phyloP scores from a whole-genome alignment of 2,329 filamentous ascomycete genomes.

The Calonectria pseudoturangicola region DNA sequence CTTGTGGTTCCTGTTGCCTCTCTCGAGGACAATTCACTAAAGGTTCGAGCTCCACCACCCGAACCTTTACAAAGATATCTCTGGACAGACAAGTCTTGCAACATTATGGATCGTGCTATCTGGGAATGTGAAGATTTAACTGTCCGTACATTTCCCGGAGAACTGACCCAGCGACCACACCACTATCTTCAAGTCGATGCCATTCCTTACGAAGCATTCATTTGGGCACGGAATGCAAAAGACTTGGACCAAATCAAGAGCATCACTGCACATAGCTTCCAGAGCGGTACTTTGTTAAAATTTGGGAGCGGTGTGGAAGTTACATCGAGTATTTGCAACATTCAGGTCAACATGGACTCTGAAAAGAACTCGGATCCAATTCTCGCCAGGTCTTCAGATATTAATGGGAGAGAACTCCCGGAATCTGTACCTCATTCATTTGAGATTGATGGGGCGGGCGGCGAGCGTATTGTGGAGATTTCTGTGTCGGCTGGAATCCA shows the following conservation, averaged over 20 bases:
- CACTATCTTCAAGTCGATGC: not conserved
- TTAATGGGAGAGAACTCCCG: not conserved
- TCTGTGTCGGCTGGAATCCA: not conserved
- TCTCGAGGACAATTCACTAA: not conserved
- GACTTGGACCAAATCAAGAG: not conserved
- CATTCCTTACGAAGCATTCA: slow-evolving; percentile 15
- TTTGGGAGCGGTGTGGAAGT: not conserved
- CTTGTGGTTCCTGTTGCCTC: not conserved
- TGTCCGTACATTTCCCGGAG: not conserved
- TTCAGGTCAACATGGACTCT: not conserved
- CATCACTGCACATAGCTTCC: not conserved
- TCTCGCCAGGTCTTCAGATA: not conserved
- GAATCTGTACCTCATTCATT: not conserved
- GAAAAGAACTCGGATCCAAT: not conserved
- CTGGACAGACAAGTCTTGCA: slow-evolving; percentile 8
- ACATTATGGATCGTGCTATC: not conserved
- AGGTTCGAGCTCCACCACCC: not conserved
- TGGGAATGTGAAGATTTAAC: slow-evolving; percentile 4
- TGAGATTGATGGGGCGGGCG: slow-evolving; percentile 3
- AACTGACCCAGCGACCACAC: not conserved
- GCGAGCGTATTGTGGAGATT: slow-evolving; percentile 1
- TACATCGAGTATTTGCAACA: slow-evolving; percentile 7
- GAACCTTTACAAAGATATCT: slow-evolving; percentile 4
- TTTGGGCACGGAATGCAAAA: not conserved
- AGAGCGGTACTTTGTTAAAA: not conserved